Conservation (phyloP, 1,284 basidiomycete genomes). For the Sparassis latifolia region DNA sequence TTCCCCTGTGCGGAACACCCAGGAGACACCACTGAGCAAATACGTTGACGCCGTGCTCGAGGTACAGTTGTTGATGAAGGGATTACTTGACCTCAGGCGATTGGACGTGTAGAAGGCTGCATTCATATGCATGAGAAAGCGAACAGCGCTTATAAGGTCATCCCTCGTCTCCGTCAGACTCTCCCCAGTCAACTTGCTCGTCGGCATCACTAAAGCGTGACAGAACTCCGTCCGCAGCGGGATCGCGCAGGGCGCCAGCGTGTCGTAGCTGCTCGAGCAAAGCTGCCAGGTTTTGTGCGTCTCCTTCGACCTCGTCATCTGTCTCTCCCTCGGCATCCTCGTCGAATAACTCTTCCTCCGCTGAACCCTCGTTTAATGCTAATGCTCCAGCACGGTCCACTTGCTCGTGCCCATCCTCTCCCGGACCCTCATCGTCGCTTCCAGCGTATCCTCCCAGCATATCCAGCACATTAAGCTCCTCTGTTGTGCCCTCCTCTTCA, state of each 20-base stretch:
- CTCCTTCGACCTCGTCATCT: conserved; percentile 23
- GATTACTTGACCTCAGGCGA: conserved; percentile 62
- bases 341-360: conserved; percentile 16
- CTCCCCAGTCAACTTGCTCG: conserved; percentile 58
- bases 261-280: conserved; percentile 46
- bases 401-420: conserved; percentile 1
- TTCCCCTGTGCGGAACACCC: conserved; percentile 64
- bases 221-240: conserved; percentile 18
- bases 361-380: not conserved
- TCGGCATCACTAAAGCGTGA: conserved; percentile 31
- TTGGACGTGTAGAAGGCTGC: conserved; percentile 41
- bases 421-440: conserved; percentile 33
- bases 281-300: conserved; percentile 39
- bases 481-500: conserved; percentile 33
- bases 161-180: conserved; percentile 33
- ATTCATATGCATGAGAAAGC: too few species aligned
- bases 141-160: too few species aligned
- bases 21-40: conserved; percentile 55
- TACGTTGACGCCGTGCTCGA: conserved; percentile 68
- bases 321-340: conserved; percentile 26
- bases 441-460: conserved; percentile 50
- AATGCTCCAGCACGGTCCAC: not conserved
- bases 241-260: conserved; percentile 29
- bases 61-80: conserved; percentile 75
- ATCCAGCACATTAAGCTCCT: conserved; percentile 34